These are phyloP conservation scores for Glycine soja DNA, from an alignment of 306 rosid species.

Conservation along the genomic window DNA sequence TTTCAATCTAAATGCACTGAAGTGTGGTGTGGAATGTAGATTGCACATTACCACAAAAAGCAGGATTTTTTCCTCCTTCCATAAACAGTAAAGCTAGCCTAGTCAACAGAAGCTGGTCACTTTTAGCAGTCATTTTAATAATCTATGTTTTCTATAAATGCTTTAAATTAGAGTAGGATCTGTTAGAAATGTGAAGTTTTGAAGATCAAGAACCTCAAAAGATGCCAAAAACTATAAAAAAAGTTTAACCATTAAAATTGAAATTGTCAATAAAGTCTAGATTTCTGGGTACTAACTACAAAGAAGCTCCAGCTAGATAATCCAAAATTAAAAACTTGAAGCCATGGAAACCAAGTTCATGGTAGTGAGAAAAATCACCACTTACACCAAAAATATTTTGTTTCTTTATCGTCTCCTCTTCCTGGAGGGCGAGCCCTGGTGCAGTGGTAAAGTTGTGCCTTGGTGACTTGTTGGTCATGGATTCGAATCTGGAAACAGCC, in stretches of 20 bases:
- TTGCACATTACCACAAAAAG: not conserved
- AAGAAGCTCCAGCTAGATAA: not conserved
- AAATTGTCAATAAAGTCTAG: not conserved
- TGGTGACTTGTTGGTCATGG: too few species aligned
- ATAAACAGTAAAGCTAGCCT: not conserved
- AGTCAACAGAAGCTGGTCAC: constrained; percentile 8
- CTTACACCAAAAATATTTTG: not conserved
- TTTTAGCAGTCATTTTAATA: not conserved
- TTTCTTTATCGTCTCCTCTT: not conserved
- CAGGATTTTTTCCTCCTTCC: not conserved
- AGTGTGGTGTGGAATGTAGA: not conserved
- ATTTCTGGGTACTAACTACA: not conserved
- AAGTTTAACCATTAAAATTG: not conserved
- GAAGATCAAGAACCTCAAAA: not conserved
- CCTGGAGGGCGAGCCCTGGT: too few species aligned
- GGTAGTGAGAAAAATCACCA: not conserved
- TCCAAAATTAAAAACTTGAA: not conserved
- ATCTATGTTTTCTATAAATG: not conserved
- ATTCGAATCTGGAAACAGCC: too few species aligned
- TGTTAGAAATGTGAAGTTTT: not conserved
- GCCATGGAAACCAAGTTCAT: not conserved
- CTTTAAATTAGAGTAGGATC: not conserved
- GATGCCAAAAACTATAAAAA: not conserved
- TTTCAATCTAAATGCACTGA: not conserved
- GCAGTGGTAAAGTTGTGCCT: too few species aligned